Conservation (phyloP, 2,329 filamentous ascomycete species). For the Xylariaceae sp. region DNA sequence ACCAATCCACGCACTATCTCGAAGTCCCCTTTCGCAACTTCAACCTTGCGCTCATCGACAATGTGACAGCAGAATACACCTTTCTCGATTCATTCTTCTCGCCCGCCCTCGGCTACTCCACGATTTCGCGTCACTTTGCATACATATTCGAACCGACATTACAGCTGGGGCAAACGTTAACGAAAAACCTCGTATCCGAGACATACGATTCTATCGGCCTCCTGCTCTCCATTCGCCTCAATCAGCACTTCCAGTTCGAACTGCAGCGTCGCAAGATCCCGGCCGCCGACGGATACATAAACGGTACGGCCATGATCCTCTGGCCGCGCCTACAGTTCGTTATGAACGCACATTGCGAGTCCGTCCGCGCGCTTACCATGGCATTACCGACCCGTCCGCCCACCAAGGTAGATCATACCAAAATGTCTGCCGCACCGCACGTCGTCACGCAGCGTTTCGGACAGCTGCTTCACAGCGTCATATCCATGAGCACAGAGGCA, state of each 20-base stretch:
- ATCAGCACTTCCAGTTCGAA: conserved; percentile 91
- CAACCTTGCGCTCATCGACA: conserved; percentile 89
- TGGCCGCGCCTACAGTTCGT: conserved; percentile 94
- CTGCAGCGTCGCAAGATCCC: conserved; percentile 87
- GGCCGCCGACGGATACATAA: conserved; percentile 84
- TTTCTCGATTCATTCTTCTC: conserved; percentile 90
- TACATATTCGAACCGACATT: conserved; percentile 90
- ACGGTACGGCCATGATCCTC: conserved; percentile 89
- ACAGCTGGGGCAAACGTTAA: conserved; percentile 70
- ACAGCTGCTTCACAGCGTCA: conserved; percentile 79
- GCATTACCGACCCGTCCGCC: conserved; percentile 44
- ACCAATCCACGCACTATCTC: conserved; percentile 76
- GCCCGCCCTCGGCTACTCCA: conserved; percentile 65
- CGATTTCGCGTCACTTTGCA: conserved; percentile 75
- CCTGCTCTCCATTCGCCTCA: conserved; percentile 85
- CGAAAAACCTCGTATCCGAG: conserved; percentile 68
- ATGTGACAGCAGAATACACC: conserved; percentile 89
- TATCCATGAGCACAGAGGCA: conserved; percentile 79
- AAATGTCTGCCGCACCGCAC: conserved; percentile 76
- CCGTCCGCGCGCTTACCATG: conserved; percentile 60
- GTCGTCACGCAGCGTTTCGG: conserved; percentile 93
- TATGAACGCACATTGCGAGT: conserved; percentile 90
- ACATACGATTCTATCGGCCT: conserved; percentile 82
- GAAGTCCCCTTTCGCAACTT: conserved; percentile 91
- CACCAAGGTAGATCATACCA: conserved; percentile 48